Evolutionary conservation across 768 basidiomycete genomes (phyloP), one percentile per base, ranked within the genome.

Genomic region (Hysterangium stoloniferum): DNA sequence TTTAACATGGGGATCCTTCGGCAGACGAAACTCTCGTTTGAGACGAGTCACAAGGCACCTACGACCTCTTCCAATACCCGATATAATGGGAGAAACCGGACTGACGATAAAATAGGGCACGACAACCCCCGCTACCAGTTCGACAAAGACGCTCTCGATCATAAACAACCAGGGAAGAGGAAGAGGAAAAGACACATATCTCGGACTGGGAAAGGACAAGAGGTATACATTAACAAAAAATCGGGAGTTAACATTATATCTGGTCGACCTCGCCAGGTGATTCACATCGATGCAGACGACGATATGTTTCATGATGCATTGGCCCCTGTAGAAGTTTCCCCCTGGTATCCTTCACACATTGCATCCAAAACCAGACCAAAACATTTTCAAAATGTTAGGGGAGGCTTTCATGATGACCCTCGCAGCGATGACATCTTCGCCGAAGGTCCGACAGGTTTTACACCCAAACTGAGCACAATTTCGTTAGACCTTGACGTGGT

Each of bases 401-500:
- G 38, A 24, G 24, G 29, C 9, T 27, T 40, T n/a, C 24, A 31
- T 25, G 24, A 25, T 9, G 19, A 48, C n/a, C 34, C 33, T 15
- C 38, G 43, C 20, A 40, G 17, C n/a, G 40, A 37, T 33, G 52
- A 38, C 40, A 6, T 25, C 8, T n/a, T n/a, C n/a, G n/a, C n/a
- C n/a, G n/a, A n/a, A n/a, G n/a, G n/a, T n/a, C n/a, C n/a, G n/a
- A n/a, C n/a, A 7, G 17, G 20, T 31, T 20, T 34, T 22, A 27
- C 25, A 25, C 34, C 19, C 22, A 12, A 27, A 4, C 15, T 3
- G n/a, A 63, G 52, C 9, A 56, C 63, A 8, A 58, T 75, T 33
- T 55, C 62, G 47, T 56, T 69, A 52, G 80, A 90, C 64, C 74
- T 80, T 57, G 69, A 70, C 25, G 71, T 87, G 11, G 61, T 62